A percentile compares a stretch with the other conserved stretches of the same genome.
These are phyloP conservation scores for Paecilomyces formosus DNA, from an alignment of 2,329 filamentous ascomycete genomes.

Conservation along the genomic window DNA sequence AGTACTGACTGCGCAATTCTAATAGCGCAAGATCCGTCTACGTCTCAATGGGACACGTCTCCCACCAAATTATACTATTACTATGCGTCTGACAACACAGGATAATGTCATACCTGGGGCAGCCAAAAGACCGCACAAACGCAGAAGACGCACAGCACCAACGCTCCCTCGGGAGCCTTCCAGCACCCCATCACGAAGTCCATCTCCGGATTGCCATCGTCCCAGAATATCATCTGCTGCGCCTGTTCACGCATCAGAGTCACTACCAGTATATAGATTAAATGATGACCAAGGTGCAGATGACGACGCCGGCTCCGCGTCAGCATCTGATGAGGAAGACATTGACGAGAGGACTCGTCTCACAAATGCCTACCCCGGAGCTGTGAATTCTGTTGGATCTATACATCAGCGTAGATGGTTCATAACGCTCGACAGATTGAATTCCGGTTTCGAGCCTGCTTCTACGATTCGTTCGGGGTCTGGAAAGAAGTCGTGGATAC, in stretches of 20 bases:
- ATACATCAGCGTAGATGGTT: conserved; percentile 63
- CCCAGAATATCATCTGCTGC: neutral
- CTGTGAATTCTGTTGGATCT: conserved; percentile 58
- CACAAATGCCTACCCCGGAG: conserved; percentile 61
- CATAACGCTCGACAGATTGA: conserved; percentile 52
- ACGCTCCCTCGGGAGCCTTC: neutral
- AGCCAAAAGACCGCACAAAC: conserved; percentile 14
- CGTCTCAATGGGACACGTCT: conserved; percentile 48
- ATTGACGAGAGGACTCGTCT: conserved; percentile 49
- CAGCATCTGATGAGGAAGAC: conserved; percentile 25
- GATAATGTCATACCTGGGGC: conserved; percentile 9
- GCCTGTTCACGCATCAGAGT: conserved; percentile 14
- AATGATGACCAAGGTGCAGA: conserved; percentile 9
- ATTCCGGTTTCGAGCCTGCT: conserved; percentile 47
- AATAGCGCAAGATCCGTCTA: conserved; percentile 49
- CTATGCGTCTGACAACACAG: conserved; percentile 42
- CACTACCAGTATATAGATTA: conserved; percentile 1
- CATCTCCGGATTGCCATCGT: conserved; percentile 3
- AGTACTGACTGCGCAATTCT: neutral
- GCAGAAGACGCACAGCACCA: conserved; percentile 10
- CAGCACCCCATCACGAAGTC: conserved; percentile 13
- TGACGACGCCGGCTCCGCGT: conserved; percentile 6
- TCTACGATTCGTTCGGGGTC: neutral
- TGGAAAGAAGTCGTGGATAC: conserved; percentile 20
- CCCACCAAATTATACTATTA: conserved; percentile 47